phyloP scores from a whole-genome alignment of 257 asterid genomes.

The Galeopsis tetrahit region DNA sequence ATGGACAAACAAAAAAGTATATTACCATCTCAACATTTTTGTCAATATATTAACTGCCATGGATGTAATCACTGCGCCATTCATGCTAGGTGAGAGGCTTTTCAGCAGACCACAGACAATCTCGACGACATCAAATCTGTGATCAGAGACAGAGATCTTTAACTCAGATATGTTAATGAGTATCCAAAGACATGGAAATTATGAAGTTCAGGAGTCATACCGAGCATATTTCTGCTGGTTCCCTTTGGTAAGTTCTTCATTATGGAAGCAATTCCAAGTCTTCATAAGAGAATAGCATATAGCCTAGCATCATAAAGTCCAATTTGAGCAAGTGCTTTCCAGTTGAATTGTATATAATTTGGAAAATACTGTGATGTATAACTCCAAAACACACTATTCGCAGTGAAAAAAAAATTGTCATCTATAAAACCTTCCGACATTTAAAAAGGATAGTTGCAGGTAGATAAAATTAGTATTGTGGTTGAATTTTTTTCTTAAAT shows the following conservation, averaged over 20 bases:
- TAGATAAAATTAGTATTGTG: not conserved
- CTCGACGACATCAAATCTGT: conserved; percentile 80
- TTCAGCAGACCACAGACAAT: conserved; percentile 72
- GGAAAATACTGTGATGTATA: not conserved
- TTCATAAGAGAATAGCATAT: conserved; percentile 72
- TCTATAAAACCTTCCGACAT: conserved; percentile 17
- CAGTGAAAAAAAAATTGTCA: conserved; percentile 2
- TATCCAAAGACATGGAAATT: conserved; percentile 17
- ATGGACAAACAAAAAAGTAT: conserved; percentile 13
- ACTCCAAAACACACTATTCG: not conserved
- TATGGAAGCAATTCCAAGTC: conserved; percentile 46
- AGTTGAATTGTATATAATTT: conserved; percentile 22
- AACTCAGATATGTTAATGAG: conserved; percentile 24
- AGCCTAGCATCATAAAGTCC: conserved; percentile 51
- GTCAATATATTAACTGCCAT: conserved; percentile 78
- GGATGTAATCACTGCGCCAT: conserved; percentile 74
- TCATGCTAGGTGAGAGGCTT: conserved; percentile 58
- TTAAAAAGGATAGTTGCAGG: conserved; percentile 3
- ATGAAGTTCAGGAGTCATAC: conserved; percentile 41
- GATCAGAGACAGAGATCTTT: conserved; percentile 35
- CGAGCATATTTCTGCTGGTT: conserved; percentile 50
- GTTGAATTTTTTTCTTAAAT: not conserved
- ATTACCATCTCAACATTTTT: conserved; percentile 87
- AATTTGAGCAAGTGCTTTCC: conserved; percentile 21
- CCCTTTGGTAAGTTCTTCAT: conserved; percentile 44